phyloP scores from a whole-genome alignment of 805 yeast genomes.

The Zygosaccharomyces gambellarensis region DNA sequence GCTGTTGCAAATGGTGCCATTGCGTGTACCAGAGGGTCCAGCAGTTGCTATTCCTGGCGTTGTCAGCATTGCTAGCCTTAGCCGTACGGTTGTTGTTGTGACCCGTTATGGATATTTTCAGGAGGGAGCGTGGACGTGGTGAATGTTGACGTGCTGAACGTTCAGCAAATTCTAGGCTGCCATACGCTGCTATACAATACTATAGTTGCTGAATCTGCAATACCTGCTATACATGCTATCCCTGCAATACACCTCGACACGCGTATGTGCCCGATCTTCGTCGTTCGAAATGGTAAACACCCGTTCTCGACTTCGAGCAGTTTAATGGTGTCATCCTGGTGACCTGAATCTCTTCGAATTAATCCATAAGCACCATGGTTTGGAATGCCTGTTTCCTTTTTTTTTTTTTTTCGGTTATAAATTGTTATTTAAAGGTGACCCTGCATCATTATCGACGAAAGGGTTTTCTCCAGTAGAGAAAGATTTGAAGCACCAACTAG shows the following conservation, averaged over 20 bases:
- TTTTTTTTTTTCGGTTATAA: background rate
- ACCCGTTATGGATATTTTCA: background rate
- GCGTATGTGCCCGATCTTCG: background rate
- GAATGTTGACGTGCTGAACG: background rate
- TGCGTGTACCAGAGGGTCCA: too few relatives aligned
- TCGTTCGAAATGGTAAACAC: background rate
- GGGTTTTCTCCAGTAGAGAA: background rate
- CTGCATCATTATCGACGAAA: background rate
- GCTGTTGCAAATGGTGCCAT: too few relatives aligned
- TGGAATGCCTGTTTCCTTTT: background rate
- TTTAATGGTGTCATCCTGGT: background rate
- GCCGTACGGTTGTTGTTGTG: slow-evolving; percentile 1
- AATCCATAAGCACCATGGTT: background rate
- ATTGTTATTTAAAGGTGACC: background rate
- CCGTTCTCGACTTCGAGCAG: background rate
- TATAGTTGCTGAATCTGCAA: background rate
- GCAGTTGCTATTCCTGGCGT: too few relatives aligned
- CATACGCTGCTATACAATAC: background rate
- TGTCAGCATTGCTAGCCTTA: background rate
- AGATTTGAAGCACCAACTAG: background rate
- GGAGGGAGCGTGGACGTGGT: background rate
- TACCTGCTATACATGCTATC: too few relatives aligned
- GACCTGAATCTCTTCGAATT: background rate
- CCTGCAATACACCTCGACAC: background rate
- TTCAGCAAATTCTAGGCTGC: background rate